These are phyloP conservation scores for Eucalyptus curtisii DNA, from an alignment of 345 rosid genomes.

Conservation along the genomic window DNA sequence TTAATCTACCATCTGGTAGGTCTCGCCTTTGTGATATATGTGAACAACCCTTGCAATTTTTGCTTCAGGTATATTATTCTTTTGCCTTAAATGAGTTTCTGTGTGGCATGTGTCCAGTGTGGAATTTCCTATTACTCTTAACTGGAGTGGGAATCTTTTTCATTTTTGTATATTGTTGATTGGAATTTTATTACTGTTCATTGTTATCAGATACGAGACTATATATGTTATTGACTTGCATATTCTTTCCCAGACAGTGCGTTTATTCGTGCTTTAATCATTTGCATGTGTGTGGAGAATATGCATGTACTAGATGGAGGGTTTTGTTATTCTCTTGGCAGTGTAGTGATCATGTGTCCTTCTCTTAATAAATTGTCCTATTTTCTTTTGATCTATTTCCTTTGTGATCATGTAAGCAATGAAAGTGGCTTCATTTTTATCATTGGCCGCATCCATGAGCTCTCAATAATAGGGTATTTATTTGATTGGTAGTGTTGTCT, in stretches of 20 bases:
- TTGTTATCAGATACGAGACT: background rate
- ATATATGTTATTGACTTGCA: background rate
- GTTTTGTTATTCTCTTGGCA: background rate
- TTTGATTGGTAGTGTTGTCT: background rate
- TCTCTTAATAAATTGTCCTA: background rate
- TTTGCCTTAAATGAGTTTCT: background rate
- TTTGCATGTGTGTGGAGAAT: background rate
- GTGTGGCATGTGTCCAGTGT: background rate
- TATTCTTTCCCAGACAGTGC: background rate
- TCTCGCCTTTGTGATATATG: constrained; percentile 62
- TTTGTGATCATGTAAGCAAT: background rate
- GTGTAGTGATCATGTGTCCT: background rate
- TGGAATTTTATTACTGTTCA: background rate
- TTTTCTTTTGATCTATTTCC: background rate
- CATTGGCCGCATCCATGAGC: background rate
- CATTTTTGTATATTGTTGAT: background rate
- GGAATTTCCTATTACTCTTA: background rate
- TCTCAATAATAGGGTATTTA: background rate
- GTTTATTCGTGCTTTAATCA: background rate
- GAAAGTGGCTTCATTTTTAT: background rate
- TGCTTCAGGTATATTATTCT: constrained; percentile 53
- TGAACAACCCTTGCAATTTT: constrained; percentile 71
- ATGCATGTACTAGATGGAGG: background rate
- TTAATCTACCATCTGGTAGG: constrained; percentile 61
- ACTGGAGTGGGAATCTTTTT: background rate